phyloP scores from a whole-genome alignment of 106 monocot species.

The Dioscorea dumetorum region DNA sequence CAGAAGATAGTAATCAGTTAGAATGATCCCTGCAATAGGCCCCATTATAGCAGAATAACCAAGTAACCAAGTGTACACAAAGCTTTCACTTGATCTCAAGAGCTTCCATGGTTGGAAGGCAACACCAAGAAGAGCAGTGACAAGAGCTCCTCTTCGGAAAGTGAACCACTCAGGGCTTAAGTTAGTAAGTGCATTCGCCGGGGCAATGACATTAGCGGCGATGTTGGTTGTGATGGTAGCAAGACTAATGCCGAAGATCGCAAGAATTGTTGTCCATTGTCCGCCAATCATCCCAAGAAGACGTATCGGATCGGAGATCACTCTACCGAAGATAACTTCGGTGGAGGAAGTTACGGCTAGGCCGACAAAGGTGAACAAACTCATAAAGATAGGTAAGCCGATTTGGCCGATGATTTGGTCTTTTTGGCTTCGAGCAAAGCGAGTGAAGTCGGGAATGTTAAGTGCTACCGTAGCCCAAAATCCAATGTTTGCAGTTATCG shows the following conservation, averaged over 20 bases:
- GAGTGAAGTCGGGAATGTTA: slow-evolving; percentile 96
- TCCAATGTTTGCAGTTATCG: slow-evolving; percentile 88
- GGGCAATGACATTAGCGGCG: slow-evolving; percentile 89
- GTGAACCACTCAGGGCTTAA: slow-evolving; percentile 51
- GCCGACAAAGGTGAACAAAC: slow-evolving; percentile 75
- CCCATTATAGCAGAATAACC: slow-evolving; percentile 89
- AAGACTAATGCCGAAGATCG: slow-evolving; percentile 79
- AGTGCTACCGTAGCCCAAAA: slow-evolving; percentile 93
- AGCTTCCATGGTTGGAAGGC: slow-evolving; percentile 84
- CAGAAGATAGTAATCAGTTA: slow-evolving; percentile 78
- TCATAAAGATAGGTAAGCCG: slow-evolving; percentile 89
- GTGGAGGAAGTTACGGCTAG: slow-evolving; percentile 80
- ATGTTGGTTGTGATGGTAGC: slow-evolving; percentile 95
- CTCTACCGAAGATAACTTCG: slow-evolving; percentile 62
- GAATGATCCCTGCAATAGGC: slow-evolving; percentile 64
- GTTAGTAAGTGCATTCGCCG: slow-evolving; percentile 75
- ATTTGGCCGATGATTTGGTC: slow-evolving; percentile 79
- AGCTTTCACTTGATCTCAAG: slow-evolving; percentile 77
- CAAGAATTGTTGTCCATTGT: slow-evolving; percentile 27
- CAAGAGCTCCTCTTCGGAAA: slow-evolving; percentile 61
- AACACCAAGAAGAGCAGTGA: slow-evolving; percentile 65
- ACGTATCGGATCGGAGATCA: slow-evolving; percentile 80
- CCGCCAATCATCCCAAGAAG: slow-evolving; percentile 72
- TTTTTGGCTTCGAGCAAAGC: slow-evolving; percentile 66
- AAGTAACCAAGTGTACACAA: slow-evolving; percentile 87